A percentile compares a stretch with the other conserved stretches of the same genome.
These are phyloP conservation scores for Pyrus pyrifolia DNA, from an alignment of 306 rosid genomes.

Conservation along the genomic window DNA sequence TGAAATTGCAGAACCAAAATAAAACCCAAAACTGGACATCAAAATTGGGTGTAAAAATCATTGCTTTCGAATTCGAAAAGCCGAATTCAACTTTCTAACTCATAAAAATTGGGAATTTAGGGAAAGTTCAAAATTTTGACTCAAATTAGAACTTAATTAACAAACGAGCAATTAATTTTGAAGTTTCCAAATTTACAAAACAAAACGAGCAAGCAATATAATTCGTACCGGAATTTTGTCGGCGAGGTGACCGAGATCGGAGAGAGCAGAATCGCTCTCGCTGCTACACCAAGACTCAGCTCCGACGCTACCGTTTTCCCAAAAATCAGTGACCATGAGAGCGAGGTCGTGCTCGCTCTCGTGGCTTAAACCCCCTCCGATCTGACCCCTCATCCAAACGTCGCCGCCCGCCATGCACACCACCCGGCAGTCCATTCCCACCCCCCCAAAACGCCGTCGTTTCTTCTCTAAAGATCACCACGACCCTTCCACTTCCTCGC, in stretches of 20 bases:
- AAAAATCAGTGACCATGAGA: conserved; percentile 77
- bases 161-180: not conserved
- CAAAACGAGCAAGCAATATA: not conserved
- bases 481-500: conserved; percentile 1
- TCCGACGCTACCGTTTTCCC: conserved; percentile 81
- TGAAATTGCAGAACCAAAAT: not conserved
- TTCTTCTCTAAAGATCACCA: conserved; percentile 15
- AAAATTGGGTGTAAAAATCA: not conserved
- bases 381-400: conserved; percentile 46
- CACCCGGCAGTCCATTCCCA: conserved; percentile 54
- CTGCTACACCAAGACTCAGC: conserved; percentile 88
- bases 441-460: conserved; percentile 8
- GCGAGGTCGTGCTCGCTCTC: conserved; percentile 95
- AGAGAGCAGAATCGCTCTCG: conserved; percentile 71
- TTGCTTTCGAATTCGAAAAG: not conserved
- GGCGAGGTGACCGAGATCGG: conserved; percentile 74
- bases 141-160: not conserved
- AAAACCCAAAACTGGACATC: not conserved
- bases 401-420: conserved; percentile 55
- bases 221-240: conserved; percentile 58
- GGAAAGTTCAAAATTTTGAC: not conserved
- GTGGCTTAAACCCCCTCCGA: conserved; percentile 68
- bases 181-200: not conserved
- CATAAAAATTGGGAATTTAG: not conserved
- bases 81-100: not conserved